These are phyloP conservation scores for Tylopilus cervinicoccineus DNA, from an alignment of 768 basidiomycete species.

Conservation along the genomic window DNA sequence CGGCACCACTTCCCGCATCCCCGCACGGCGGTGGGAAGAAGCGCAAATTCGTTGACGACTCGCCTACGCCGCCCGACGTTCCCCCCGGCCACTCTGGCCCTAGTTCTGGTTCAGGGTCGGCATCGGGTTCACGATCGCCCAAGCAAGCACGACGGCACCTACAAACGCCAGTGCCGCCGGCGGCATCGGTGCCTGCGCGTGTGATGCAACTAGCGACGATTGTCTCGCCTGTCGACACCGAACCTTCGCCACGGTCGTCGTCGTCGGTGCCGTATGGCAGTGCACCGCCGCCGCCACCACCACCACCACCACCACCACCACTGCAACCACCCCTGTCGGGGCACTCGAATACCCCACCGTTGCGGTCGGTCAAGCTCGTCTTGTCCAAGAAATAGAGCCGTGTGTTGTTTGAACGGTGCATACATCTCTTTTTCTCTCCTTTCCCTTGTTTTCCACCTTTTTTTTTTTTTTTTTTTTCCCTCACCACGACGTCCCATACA, in stretches of 20 bases:
- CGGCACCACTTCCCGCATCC: conserved; percentile 17
- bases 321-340: conserved; percentile 1
- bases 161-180: conserved; percentile 30
- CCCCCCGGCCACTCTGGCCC: conserved; percentile 9
- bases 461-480: background rate
- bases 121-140: conserved; percentile 27
- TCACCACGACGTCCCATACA: too few species aligned
- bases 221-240: conserved; percentile 31
- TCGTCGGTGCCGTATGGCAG: conserved; percentile 22
- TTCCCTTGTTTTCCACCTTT: background rate
- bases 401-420: background rate
- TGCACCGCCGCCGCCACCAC: conserved; percentile 7
- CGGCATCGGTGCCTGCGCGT: conserved; percentile 23
- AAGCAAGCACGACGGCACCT: conserved; percentile 33
- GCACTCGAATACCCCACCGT: conserved; percentile 28
- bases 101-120: conserved; percentile 4
- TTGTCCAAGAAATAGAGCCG: conserved; percentile 28
- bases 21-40: conserved; percentile 33
- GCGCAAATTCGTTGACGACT: conserved; percentile 33
- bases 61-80: conserved; percentile 24
- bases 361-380: conserved; percentile 29
- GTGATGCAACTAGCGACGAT: conserved; percentile 35
- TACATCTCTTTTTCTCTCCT: background rate
- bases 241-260: conserved; percentile 31
- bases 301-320: conserved; percentile 10